phyloP scores from a whole-genome alignment of 495 filamentous ascomycete genomes.

The Pyrenula massariospora region DNA sequence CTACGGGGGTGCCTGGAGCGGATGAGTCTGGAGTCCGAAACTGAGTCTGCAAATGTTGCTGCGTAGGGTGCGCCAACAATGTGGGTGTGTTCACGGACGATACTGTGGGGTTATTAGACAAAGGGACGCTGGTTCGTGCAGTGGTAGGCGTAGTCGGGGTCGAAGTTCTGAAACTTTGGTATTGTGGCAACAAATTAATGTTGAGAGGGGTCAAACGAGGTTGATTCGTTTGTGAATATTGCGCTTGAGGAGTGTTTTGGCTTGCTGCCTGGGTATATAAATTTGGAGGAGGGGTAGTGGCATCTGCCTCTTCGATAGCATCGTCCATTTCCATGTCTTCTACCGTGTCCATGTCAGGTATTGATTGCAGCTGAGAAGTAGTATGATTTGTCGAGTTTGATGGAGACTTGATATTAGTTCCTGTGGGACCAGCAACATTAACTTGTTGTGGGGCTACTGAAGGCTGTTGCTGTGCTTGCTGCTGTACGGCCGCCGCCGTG shows the following conservation, averaged over 20 bases:
- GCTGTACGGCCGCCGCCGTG: slow-evolving; percentile 40
- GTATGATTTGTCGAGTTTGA: slow-evolving; percentile 19
- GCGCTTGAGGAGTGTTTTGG: slow-evolving; percentile 22
- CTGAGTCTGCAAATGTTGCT: slow-evolving; percentile 42
- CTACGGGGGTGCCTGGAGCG: slow-evolving; percentile 59
- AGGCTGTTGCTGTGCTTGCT: slow-evolving; percentile 39
- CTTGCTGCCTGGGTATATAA: slow-evolving; percentile 38
- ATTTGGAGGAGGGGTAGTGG: slow-evolving; percentile 42
- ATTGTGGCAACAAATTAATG: slow-evolving; percentile 54
- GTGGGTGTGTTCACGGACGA: slow-evolving; percentile 95
- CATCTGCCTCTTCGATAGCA: slow-evolving; percentile 40
- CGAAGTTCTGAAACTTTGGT: slow-evolving; percentile 73
- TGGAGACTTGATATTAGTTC: slow-evolving; percentile 20
- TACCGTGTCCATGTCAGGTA: slow-evolving; percentile 71
- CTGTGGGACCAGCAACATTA: slow-evolving; percentile 23
- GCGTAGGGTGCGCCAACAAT: slow-evolving; percentile 50
- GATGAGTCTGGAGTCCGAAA: slow-evolving; percentile 65
- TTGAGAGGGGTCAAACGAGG: slow-evolving; percentile 52
- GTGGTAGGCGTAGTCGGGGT: slow-evolving; percentile 78
- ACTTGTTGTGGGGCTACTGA: slow-evolving; percentile 24
- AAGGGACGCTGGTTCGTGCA: slow-evolving; percentile 46
- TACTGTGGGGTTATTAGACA: slow-evolving; percentile 94
- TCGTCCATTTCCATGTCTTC: slow-evolving; percentile 98
- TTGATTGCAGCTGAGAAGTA: slow-evolving; percentile 23
- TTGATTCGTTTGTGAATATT: slow-evolving; percentile 65